phyloP scores from a whole-genome alignment of 495 filamentous ascomycete genomes.

The Halenospora varia region DNA sequence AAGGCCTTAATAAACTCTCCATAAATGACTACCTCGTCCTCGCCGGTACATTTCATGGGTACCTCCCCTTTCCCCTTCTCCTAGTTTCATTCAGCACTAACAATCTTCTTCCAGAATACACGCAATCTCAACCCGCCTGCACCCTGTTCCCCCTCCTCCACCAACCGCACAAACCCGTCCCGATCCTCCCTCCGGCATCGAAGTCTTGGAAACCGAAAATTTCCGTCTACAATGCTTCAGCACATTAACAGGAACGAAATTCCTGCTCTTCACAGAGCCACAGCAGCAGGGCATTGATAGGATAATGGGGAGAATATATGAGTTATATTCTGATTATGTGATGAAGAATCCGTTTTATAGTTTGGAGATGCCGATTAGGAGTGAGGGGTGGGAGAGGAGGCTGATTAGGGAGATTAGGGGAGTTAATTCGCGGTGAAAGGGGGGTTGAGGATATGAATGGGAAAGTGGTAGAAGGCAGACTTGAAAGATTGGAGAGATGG shows the following conservation, averaged over 20 bases:
- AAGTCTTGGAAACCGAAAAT: constrained; percentile 84
- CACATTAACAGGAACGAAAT: constrained; percentile 91
- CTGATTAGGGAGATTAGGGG: constrained; percentile 67
- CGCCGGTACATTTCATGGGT: constrained; percentile 98
- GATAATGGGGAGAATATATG: constrained; percentile 80
- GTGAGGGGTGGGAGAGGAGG: constrained; percentile 89
- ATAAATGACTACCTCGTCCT: constrained; percentile 95
- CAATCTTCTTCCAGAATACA: constrained; percentile 61
- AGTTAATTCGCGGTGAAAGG: constrained; percentile 39
- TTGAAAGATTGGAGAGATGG: neutral
- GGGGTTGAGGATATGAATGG: neutral
- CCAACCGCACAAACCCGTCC: too few species aligned
- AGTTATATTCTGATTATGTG: constrained; percentile 93
- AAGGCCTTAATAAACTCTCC: constrained; percentile 74
- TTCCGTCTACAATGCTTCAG: constrained; percentile 95
- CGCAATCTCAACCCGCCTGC: constrained; percentile 81
- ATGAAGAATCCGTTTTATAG: constrained; percentile 99
- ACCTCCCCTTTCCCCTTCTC: constrained; percentile 20
- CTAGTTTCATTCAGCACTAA: neutral
- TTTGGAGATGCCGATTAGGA: constrained; percentile 93
- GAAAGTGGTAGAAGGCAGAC: neutral
- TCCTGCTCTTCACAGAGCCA: constrained; percentile 91
- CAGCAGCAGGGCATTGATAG: constrained; percentile 82
- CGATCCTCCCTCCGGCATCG: constrained; percentile 66
- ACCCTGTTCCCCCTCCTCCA: constrained; percentile 54